These are phyloP conservation scores for Ilex asprella DNA, from an alignment of 257 asterid genomes.

Conservation along the genomic window DNA sequence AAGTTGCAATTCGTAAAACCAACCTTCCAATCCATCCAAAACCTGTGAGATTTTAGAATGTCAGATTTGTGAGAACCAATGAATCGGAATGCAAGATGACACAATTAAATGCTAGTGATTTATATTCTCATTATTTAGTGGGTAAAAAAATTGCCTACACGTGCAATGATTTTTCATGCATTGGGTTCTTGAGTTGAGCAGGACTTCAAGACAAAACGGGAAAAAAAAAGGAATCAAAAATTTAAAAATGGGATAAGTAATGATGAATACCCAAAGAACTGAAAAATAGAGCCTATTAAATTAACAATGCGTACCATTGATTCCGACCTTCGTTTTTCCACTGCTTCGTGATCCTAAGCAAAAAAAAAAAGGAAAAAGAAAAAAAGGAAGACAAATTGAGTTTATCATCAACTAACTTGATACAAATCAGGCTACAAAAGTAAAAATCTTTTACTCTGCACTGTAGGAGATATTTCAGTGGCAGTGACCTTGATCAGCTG, in stretches of 20 bases:
- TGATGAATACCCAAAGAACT: neutral
- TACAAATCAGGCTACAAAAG: constrained; percentile 25
- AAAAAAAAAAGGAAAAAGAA: no score
- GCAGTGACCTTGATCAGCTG: constrained; percentile 75
- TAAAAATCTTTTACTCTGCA: constrained; percentile 41
- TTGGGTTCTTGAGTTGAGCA: neutral
- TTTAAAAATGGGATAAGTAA: neutral
- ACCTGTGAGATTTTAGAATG: constrained; percentile 42
- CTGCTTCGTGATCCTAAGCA: constrained; percentile 52
- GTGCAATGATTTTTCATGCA: neutral
- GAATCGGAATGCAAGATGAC: no score
- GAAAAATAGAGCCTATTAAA: neutral
- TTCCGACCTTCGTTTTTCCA: constrained; percentile 72
- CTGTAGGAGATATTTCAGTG: constrained; percentile 64
- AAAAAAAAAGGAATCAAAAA: constrained; percentile 6
- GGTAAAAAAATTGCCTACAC: neutral
- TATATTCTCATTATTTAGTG: neutral
- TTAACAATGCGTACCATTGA: constrained; percentile 56
- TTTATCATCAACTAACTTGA: neutral
- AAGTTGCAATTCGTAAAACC: constrained; percentile 79
- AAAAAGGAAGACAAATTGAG: neutral
- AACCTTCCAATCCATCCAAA: constrained; percentile 98
- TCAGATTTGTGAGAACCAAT: neutral
- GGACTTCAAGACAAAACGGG: neutral
- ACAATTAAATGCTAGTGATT: neutral